phyloP scores from a whole-genome alignment of 2,329 filamentous ascomycete genomes.

The Calonectria multiphialidica region DNA sequence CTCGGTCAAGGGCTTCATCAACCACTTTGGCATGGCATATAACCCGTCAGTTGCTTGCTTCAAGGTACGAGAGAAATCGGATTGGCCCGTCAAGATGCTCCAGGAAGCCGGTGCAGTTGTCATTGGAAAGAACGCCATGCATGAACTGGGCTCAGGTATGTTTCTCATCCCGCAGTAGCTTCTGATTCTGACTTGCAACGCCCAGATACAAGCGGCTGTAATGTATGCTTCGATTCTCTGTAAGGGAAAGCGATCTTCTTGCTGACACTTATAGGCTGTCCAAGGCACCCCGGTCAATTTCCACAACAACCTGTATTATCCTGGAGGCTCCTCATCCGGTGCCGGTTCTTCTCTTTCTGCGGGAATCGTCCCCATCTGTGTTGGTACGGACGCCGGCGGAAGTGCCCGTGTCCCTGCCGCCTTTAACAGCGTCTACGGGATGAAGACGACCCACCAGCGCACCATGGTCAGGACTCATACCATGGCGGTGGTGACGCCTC shows the following conservation, averaged over 20 bases:
- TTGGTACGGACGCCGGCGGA: constrained; percentile 83
- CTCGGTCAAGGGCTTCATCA: constrained; percentile 77
- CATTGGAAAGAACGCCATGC: constrained; percentile 83
- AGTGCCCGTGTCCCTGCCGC: constrained; percentile 79
- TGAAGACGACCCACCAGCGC: constrained; percentile 83
- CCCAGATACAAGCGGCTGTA: constrained; percentile 84
- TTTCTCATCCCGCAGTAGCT: constrained; percentile 44
- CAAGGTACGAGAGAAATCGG: constrained; percentile 66
- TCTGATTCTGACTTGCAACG: constrained; percentile 5
- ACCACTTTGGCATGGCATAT: constrained; percentile 73
- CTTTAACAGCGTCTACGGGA: constrained; percentile 84
- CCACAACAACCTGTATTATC: constrained; percentile 81
- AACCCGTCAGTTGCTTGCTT: constrained; percentile 65
- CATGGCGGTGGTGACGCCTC: constrained; percentile 77
- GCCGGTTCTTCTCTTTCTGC: constrained; percentile 77
- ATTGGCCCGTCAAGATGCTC: constrained; percentile 79
- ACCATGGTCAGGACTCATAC: constrained; percentile 67
- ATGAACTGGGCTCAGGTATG: constrained; percentile 78
- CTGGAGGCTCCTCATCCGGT: constrained; percentile 85
- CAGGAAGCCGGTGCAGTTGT: constrained; percentile 81
- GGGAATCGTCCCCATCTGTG: constrained; percentile 79
- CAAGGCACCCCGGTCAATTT: constrained; percentile 84
- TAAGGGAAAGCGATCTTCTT: not conserved
- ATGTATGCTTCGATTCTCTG: constrained; percentile 56
- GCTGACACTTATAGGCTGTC: constrained; percentile 63